phyloP scores from a whole-genome alignment of 1,139 yeast species.

The Protomyces gravidus region DNA sequence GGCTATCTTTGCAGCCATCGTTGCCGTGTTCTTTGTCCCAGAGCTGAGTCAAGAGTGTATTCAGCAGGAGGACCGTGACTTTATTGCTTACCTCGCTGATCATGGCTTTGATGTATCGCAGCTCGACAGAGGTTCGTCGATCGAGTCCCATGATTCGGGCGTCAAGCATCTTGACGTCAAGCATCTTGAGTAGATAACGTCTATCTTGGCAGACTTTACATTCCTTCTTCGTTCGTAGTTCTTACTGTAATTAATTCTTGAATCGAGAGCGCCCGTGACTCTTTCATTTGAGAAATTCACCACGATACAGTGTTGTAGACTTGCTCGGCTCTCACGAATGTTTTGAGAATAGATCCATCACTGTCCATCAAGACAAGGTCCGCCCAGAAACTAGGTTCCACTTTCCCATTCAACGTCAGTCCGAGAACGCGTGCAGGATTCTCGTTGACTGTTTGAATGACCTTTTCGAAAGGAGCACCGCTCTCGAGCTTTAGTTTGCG shows the following conservation, averaged over 20 bases:
- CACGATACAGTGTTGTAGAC: neutral
- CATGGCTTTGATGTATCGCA: constrained; percentile 40
- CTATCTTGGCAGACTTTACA: no score
- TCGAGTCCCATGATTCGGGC: neutral
- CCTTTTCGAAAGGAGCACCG: constrained; percentile 50
- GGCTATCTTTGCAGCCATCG: constrained; percentile 64
- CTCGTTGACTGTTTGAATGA: constrained; percentile 55
- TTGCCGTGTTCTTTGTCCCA: constrained; percentile 71
- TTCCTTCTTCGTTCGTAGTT: no score
- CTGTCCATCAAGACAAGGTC: constrained; percentile 53
- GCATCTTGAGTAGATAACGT: no score
- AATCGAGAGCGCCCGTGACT: no score
- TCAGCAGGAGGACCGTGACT: constrained; percentile 67
- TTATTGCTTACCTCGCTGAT: constrained; percentile 55
- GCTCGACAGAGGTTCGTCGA: neutral
- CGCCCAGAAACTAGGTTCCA: constrained; percentile 54
- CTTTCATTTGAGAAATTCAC: no score
- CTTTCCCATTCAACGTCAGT: constrained; percentile 44
- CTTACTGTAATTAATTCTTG: no score
- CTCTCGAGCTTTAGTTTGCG: constrained; percentile 56
- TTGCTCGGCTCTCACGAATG: neutral
- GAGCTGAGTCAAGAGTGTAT: constrained; percentile 79
- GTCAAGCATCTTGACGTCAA: neutral
- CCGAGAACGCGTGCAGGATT: constrained; percentile 50
- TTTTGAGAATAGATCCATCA: constrained; percentile 36